phyloP scores from a whole-genome alignment of 257 asterid species.

The Nicotiana benthamiana region DNA sequence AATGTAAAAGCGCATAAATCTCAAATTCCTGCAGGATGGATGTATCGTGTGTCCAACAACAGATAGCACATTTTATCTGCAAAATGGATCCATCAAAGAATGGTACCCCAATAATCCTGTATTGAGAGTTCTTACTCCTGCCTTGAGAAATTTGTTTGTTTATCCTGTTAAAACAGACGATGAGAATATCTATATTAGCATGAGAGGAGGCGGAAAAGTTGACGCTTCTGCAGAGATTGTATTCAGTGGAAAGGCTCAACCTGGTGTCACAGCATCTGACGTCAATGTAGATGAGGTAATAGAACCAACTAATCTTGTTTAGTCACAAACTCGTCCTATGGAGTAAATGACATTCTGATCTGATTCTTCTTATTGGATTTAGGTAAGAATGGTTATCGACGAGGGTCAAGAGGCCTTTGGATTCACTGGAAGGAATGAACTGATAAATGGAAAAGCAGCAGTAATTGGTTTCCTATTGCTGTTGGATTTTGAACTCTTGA shows the following conservation, averaged over 20 bases:
- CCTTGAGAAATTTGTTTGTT: conserved; percentile 52
- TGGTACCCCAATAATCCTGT: conserved; percentile 96
- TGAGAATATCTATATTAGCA: conserved; percentile 63
- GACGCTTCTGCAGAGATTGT: conserved; percentile 75
- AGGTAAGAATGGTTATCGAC: conserved; percentile 85
- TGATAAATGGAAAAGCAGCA: conserved; percentile 92
- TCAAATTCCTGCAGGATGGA: conserved; percentile 56
- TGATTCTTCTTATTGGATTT: neutral
- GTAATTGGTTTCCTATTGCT: conserved; percentile 76
- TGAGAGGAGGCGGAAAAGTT: conserved; percentile 28
- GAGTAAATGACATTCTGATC: too few relatives aligned
- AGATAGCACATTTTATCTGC: conserved; percentile 81
- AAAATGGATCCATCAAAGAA: conserved; percentile 73
- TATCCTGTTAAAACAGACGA: conserved; percentile 62
- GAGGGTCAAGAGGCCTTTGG: conserved; percentile 67
- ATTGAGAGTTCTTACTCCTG: conserved; percentile 80
- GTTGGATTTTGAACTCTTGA: conserved; percentile 79
- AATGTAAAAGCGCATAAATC: neutral
- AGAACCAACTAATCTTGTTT: neutral
- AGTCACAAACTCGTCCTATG: neutral
- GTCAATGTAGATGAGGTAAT: conserved; percentile 93
- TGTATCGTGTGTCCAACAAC: conserved; percentile 92
- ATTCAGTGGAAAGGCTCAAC: conserved; percentile 95
- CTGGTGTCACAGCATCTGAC: conserved; percentile 71
- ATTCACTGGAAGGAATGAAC: conserved; percentile 64